phyloP scores from a whole-genome alignment of 2,329 filamentous ascomycete species.

The Plenodomus tracheiphilus region DNA sequence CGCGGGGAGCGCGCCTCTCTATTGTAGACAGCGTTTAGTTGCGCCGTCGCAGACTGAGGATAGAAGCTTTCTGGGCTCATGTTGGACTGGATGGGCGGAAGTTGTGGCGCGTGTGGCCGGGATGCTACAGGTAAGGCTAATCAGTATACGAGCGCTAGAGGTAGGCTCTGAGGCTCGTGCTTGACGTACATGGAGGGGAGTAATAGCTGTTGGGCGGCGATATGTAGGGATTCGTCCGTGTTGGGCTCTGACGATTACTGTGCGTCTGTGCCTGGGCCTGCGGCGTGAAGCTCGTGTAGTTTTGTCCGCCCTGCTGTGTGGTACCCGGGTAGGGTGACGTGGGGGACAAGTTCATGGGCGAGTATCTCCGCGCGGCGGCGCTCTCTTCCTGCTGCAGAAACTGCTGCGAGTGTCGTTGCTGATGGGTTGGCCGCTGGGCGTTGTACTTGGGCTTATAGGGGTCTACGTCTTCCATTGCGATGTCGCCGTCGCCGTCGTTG shows the following conservation, averaged over 20 bases:
- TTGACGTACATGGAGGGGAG: slow-evolving; percentile 58
- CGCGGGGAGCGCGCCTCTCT: slow-evolving; percentile 56
- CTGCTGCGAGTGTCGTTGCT: slow-evolving; percentile 76
- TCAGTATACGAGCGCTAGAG: slow-evolving; percentile 25
- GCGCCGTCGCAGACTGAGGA: slow-evolving; percentile 68
- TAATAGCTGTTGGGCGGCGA: slow-evolving; percentile 62
- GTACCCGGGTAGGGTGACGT: slow-evolving; percentile 74
- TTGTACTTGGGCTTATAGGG: slow-evolving; percentile 82
- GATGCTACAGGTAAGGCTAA: slow-evolving; percentile 37
- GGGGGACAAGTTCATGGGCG: slow-evolving; percentile 91
- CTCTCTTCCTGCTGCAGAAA: slow-evolving; percentile 74
- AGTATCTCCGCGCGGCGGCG: slow-evolving; percentile 86
- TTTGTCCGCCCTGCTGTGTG: slow-evolving; percentile 54
- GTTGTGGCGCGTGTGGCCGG: slow-evolving; percentile 64
- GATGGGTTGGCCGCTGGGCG: slow-evolving; percentile 75
- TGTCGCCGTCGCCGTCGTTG: slow-evolving; percentile 51
- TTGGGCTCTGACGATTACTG: slow-evolving; percentile 77
- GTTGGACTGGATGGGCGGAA: slow-evolving; percentile 75
- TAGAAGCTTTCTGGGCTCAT: slow-evolving; percentile 71
- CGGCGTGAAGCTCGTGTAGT: slow-evolving; percentile 49
- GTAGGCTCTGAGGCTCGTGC: slow-evolving; percentile 2
- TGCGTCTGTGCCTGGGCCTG: slow-evolving; percentile 34
- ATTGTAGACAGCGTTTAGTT: slow-evolving; percentile 69
- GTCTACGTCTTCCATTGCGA: slow-evolving; percentile 83
- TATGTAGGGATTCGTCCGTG: slow-evolving; percentile 63